Evolutionary conservation across 768 basidiomycete genomes (phyloP).

Genomic region (Trametes sanguinea): DNA sequence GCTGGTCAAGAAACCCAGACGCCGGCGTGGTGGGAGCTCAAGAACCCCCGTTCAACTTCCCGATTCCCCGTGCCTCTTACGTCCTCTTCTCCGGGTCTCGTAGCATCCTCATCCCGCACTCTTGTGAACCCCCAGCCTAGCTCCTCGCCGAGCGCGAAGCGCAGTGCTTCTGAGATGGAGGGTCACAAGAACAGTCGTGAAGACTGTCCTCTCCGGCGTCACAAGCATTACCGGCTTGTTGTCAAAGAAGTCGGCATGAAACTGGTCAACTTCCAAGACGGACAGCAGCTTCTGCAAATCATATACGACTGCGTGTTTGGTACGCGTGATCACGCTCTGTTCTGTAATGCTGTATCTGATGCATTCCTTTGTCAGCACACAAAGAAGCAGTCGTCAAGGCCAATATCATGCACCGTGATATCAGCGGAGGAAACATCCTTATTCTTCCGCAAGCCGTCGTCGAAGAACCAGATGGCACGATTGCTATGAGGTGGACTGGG

Average conservation of each 20-base stretch:
- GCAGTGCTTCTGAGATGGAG: neutral
- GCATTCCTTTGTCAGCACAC: neutral
- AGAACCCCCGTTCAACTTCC: neutral
- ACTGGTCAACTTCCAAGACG: neutral
- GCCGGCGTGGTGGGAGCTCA: neutral
- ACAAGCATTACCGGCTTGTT: conserved; percentile 10
- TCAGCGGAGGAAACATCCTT: conserved; percentile 12
- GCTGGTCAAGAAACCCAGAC: neutral
- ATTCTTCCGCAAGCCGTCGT: neutral
- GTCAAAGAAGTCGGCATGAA: conserved; percentile 6
- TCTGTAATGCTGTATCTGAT: neutral
- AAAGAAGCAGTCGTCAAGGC: neutral
- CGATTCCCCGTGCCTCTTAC: too few species aligned
- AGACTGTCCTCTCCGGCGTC: neutral
- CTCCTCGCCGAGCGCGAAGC: neutral
- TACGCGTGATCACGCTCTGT: neutral
- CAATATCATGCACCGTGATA: conserved; percentile 12
- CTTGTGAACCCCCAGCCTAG: neutral
- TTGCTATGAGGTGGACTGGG: neutral
- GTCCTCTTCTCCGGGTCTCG: too few species aligned
- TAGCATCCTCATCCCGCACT: neutral
- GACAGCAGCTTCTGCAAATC: neutral
- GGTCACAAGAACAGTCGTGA: neutral
- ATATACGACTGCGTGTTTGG: conserved; percentile 2
- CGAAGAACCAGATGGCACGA: neutral